A percentile compares a stretch with the other conserved stretches of the same genome.
Evolutionary conservation across 2,329 filamentous ascomycete species (phyloP).

Genomic region (Penicillium polonicum): DNA sequence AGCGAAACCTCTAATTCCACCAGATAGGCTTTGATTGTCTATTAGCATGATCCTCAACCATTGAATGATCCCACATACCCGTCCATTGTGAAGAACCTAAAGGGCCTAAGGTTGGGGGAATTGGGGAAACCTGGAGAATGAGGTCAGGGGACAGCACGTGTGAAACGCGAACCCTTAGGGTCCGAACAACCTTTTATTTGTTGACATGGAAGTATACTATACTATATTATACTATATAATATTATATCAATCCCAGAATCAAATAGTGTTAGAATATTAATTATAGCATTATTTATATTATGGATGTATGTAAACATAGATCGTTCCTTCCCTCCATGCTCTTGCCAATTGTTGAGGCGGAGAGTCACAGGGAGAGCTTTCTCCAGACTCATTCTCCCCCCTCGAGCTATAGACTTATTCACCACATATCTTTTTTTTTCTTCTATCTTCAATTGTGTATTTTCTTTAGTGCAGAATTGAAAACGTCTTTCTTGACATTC

Average conservation of each 20-base stretch:
- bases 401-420: neutral
- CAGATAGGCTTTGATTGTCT: constrained; percentile 28
- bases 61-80: constrained; percentile 24
- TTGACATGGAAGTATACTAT: neutral
- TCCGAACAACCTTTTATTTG: constrained; percentile 1
- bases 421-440: neutral
- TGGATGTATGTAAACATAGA: neutral
- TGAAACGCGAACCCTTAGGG: constrained; percentile 14
- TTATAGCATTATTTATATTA: no score
- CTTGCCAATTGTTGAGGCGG: constrained; percentile 1
- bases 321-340: neutral
- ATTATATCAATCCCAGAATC: neutral
- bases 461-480: neutral
- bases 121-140: constrained; percentile 9
- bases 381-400: neutral
- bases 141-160: constrained; percentile 19
- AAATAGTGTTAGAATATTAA: neutral
- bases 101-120: neutral
- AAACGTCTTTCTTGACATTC: neutral
- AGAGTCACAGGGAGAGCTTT: constrained; percentile 1
- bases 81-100: constrained; percentile 28
- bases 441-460: neutral
- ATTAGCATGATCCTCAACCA: constrained; percentile 10
- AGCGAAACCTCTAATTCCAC: constrained; percentile 42
- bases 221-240: no score